A percentile compares a stretch with the other conserved stretches of the same genome.
phyloP scores from a whole-genome alignment of 352 stramenopile species.

The Pythium apleroticum region DNA sequence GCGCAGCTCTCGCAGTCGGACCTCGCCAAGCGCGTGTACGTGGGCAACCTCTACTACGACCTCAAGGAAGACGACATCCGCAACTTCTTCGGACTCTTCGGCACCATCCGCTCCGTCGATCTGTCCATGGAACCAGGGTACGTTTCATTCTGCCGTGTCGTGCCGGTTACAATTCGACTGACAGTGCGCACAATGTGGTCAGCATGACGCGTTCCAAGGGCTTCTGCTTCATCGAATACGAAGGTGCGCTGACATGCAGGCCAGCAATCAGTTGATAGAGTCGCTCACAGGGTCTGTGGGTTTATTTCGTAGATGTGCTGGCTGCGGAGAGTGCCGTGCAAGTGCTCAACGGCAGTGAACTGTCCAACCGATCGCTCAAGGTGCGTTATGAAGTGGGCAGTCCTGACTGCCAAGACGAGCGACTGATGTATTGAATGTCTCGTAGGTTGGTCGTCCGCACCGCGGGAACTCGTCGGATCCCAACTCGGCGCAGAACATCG shows the following conservation, averaged over 20 bases:
- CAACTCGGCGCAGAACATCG: conserved; percentile 52
- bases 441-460: conserved; percentile 70
- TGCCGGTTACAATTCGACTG: not conserved
- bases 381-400: conserved; percentile 24
- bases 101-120: conserved; percentile 70
- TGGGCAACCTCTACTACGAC: conserved; percentile 83
- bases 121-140: conserved; percentile 76
- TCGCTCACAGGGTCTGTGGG: not conserved
- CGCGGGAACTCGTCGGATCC: conserved; percentile 64
- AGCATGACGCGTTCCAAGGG: conserved; percentile 72
- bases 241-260: conserved; percentile 30
- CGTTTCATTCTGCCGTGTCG: not conserved
- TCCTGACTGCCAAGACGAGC: not conserved
- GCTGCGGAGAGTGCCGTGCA: conserved; percentile 76
- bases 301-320: conserved; percentile 53
- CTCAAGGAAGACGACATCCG: conserved; percentile 80
- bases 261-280: not conserved
- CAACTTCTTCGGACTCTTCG: conserved; percentile 63
- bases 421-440: not conserved
- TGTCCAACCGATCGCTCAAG: conserved; percentile 65
- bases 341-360: conserved; percentile 61
- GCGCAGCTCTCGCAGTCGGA: conserved; percentile 54
- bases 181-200: not conserved
- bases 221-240: conserved; percentile 83
- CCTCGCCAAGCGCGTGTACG: conserved; percentile 72